phyloP scores from a whole-genome alignment of 805 yeast genomes.

The Allodekkera sacchari region DNA sequence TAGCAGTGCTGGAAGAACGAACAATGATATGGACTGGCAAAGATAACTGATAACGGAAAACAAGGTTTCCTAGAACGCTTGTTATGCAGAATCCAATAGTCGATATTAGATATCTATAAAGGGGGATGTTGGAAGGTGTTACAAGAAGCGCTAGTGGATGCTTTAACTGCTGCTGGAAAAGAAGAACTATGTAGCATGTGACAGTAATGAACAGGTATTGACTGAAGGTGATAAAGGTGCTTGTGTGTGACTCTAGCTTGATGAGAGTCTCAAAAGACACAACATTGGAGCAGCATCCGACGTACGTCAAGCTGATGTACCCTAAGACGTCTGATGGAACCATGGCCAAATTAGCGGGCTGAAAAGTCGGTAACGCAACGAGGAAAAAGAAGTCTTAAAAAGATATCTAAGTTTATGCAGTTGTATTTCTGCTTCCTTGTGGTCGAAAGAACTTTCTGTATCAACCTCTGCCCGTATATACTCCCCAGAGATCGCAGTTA shows the following conservation, averaged over 20 bases:
- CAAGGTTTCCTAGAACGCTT: constrained; percentile 49
- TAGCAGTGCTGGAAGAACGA: constrained; percentile 54
- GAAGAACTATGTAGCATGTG: constrained; percentile 31
- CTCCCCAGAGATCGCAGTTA: too few species aligned
- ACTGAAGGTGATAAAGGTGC: constrained; percentile 47
- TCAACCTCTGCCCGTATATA: too few species aligned
- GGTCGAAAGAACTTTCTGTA: too few species aligned
- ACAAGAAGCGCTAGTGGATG: constrained; percentile 20
- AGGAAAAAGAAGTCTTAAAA: too few species aligned
- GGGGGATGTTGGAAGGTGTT: constrained; percentile 31
- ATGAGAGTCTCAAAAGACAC: constrained; percentile 51
- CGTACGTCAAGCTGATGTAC: constrained; percentile 36
- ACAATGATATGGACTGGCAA: constrained; percentile 63
- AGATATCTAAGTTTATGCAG: too few species aligned
- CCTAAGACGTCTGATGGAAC: too few species aligned
- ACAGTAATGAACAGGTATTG: constrained; percentile 49
- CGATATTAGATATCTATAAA: constrained; percentile 34
- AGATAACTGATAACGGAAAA: constrained; percentile 46
- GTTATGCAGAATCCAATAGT: constrained; percentile 43
- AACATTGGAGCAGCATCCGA: constrained; percentile 72
- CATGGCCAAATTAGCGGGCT: too few species aligned
- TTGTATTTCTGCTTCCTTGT: too few species aligned
- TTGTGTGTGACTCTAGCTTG: constrained; percentile 26
- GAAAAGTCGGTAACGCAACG: too few species aligned
- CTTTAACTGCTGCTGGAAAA: constrained; percentile 9